phyloP scores from a whole-genome alignment of 2,329 filamentous ascomycete species.

The Chaetomium globosum region DNA sequence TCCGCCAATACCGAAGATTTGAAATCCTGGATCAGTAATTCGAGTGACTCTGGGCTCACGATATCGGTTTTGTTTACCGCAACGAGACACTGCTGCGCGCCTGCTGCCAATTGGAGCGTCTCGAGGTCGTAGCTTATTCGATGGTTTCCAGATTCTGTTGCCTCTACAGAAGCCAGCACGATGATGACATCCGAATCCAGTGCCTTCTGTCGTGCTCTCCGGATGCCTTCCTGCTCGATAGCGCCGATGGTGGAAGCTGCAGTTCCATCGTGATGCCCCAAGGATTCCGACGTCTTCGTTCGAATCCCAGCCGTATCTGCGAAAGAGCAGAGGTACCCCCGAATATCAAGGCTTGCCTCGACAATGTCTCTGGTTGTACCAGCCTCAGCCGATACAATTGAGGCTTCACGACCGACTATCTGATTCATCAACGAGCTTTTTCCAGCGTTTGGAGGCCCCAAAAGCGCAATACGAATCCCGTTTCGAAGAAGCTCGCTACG shows the following conservation, averaged over 20 bases:
- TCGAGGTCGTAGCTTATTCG: conserved; percentile 58
- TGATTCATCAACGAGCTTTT: conserved; percentile 93
- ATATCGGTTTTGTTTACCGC: conserved; percentile 66
- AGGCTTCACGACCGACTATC: conserved; percentile 87
- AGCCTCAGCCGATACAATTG: conserved; percentile 89
- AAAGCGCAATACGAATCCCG: conserved; percentile 81
- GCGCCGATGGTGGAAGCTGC: conserved; percentile 57
- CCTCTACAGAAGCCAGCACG: conserved; percentile 75
- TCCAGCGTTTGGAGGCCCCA: conserved; percentile 91
- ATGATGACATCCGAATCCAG: conserved; percentile 83
- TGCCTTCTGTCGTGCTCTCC: conserved; percentile 78
- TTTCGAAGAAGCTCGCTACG: conserved; percentile 80
- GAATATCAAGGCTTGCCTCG: conserved; percentile 85
- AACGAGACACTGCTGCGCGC: conserved; percentile 54
- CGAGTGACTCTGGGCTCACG: conserved; percentile 44
- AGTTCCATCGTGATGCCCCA: neutral
- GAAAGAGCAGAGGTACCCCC: conserved; percentile 88
- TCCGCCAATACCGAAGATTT: conserved; percentile 34
- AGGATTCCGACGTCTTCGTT: conserved; percentile 43
- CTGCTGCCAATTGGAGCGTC: conserved; percentile 56
- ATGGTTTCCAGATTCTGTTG: conserved; percentile 40
- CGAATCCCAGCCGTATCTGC: conserved; percentile 92
- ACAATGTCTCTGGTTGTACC: conserved; percentile 94
- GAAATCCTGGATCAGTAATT: conserved; percentile 48
- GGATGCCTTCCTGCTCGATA: conserved; percentile 88